Evolutionary conservation across 805 yeast genomes (phyloP), one percentile per base, ranked within the genome.

Genomic region (Ogataea neopini): DNA sequence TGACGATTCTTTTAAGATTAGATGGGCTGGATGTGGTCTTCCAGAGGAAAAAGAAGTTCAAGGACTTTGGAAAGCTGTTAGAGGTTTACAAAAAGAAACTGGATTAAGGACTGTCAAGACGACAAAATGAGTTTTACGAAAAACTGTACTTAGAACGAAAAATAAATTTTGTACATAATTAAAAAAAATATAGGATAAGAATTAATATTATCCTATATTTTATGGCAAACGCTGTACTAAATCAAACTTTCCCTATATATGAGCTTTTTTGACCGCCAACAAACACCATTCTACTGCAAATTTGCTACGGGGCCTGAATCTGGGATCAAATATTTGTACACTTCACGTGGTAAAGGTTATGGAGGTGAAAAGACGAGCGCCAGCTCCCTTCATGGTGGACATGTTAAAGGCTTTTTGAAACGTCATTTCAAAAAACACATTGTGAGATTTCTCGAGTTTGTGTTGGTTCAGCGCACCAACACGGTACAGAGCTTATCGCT

Each of bases 11-110:
- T 84, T 85, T 43, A 83, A 78, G 58, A 84, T 94, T 45, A 74
- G 98, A 57, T 92, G 98, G 98, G 90, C 89, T 19, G 87, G 89
- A 3, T 81, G 95, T 56, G 99, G 98, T 2, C 79, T 76, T 33
- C 85, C 96, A 1, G 74, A 75, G 13, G 80, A 76, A n/a, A 76
- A 76, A 28, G 99, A 94, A 56, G 68, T 71, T 40, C 71, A 71
- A 14, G 69, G 79, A 13, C 64, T 88, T 47, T 84, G 90, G 87
- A 81, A 79, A 56, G 76, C 84, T 29, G 83, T 86, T 1, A 69
- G 69, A 22, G 86, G 86, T 0, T 59, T 87, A 23, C 76, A 76
- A 51, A 75, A 66, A 48, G 91, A 84, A 53, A 38, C 49, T 4
- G 49, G 43, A 8, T 49, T 56, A 48, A 50, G 51, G 40, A 46